Evolutionary conservation across 176 grass and related monocot genomes (phyloP).

Genomic region (Guadua angustifolia): DNA sequence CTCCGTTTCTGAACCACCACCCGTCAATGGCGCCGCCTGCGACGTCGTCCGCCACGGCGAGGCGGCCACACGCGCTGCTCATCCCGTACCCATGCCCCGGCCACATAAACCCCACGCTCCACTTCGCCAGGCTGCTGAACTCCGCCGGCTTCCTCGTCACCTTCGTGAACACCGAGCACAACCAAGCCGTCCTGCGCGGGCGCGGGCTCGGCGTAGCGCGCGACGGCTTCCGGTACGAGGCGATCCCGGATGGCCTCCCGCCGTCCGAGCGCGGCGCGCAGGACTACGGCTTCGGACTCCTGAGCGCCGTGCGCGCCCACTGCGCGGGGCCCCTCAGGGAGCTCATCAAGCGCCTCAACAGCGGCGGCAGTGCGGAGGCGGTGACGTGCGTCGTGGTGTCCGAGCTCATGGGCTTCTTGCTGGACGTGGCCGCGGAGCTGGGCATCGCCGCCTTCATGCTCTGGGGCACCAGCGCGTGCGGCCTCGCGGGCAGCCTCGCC

Average conservation of each 20-base stretch:
- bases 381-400: slow-evolving; percentile 14
- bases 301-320: not conserved
- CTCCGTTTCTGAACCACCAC: not conserved
- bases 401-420: slow-evolving; percentile 5
- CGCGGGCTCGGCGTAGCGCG: not conserved
- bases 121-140: not conserved
- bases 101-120: not conserved
- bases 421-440: not conserved
- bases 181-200: not conserved
- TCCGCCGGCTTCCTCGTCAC: slow-evolving; percentile 22
- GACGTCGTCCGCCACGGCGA: not conserved
- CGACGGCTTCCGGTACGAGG: slow-evolving; percentile 7
- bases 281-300: not conserved
- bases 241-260: slow-evolving; percentile 8
- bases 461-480: slow-evolving; percentile 7
- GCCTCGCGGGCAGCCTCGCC: not conserved
- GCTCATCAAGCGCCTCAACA: not conserved
- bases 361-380: not conserved
- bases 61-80: slow-evolving; percentile 2
- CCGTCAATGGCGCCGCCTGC: not conserved
- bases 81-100: not conserved
- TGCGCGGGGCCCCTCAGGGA: not conserved
- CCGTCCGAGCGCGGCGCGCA: not conserved
- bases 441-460: slow-evolving; percentile 6
- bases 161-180: slow-evolving; percentile 34